Evolutionary conservation across 768 basidiomycete genomes (phyloP).

Genomic region (Boletus sp.): DNA sequence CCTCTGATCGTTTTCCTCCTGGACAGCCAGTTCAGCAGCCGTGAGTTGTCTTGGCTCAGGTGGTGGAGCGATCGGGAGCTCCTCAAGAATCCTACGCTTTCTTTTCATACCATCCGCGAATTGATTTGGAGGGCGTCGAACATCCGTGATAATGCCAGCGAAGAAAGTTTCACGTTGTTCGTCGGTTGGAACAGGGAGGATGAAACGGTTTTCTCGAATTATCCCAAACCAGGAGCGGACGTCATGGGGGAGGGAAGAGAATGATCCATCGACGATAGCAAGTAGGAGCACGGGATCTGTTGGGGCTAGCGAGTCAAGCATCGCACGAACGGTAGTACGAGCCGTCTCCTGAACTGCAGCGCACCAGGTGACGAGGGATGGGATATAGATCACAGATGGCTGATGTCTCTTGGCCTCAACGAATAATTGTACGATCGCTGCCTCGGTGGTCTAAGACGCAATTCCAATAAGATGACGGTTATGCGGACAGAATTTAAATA

Average conservation of each 20-base stretch:
- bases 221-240: slow-evolving; percentile 91
- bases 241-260: slow-evolving; percentile 69
- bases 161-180: slow-evolving; percentile 76
- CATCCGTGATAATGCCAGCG: slow-evolving; percentile 60
- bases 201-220: slow-evolving; percentile 70
- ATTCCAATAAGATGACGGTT: not conserved
- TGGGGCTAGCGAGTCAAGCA: slow-evolving; percentile 88
- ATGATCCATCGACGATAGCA: slow-evolving; percentile 79
- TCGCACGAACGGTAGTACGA: slow-evolving; percentile 78
- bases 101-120: slow-evolving; percentile 89
- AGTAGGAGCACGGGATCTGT: slow-evolving; percentile 93
- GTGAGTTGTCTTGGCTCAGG: slow-evolving; percentile 80
- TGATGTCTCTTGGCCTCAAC: slow-evolving; percentile 96
- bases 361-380: slow-evolving; percentile 84
- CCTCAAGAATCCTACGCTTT: slow-evolving; percentile 79
- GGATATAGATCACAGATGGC: slow-evolving; percentile 93
- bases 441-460: slow-evolving; percentile 69
- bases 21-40: slow-evolving; percentile 74
- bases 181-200: slow-evolving; percentile 48
- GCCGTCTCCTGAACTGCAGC: slow-evolving; percentile 80
- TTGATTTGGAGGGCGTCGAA: slow-evolving; percentile 73
- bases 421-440: slow-evolving; percentile 91
- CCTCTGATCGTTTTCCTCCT: slow-evolving; percentile 78
- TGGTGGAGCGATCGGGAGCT: slow-evolving; percentile 85
- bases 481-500: slow-evolving; percentile 1